These are phyloP conservation scores for Chlamydomonas sphaeroides DNA, from an alignment of 139 green algal species.

Conservation along the genomic window DNA sequence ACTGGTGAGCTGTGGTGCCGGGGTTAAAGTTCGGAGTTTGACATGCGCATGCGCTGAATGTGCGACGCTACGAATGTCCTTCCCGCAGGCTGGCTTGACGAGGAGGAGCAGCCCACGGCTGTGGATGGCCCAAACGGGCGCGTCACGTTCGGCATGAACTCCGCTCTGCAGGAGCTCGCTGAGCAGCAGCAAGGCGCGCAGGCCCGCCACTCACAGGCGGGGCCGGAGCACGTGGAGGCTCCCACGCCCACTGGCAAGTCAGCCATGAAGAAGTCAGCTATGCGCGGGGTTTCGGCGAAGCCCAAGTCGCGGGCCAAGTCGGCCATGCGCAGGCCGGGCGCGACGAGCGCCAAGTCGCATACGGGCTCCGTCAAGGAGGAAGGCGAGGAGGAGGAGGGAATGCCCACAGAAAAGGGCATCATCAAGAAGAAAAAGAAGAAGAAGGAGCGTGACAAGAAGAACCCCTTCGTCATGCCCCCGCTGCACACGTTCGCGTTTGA, in stretches of 20 bases:
- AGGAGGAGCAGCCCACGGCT: slow-evolving; percentile 3
- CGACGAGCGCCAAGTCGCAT: neutral
- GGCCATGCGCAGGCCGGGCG: neutral
- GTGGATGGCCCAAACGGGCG: slow-evolving; percentile 6
- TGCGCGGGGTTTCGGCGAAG: slow-evolving; percentile 5
- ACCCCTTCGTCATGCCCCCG: slow-evolving; percentile 29
- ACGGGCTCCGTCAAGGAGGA: neutral
- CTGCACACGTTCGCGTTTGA: slow-evolving; percentile 48
- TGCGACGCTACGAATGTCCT: neutral
- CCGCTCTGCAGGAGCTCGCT: neutral
- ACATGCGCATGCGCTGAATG: neutral
- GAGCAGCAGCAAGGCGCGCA: too few species aligned
- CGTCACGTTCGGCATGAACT: slow-evolving; percentile 12
- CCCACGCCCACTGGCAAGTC: neutral
- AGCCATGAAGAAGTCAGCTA: slow-evolving; percentile 11
- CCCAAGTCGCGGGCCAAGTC: slow-evolving; percentile 23
- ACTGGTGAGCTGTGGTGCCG: neutral
- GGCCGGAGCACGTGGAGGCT: neutral
- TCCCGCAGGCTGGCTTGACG: slow-evolving; percentile 25
- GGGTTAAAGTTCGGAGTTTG: neutral
- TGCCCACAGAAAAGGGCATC: slow-evolving; percentile 1
- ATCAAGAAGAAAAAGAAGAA: slow-evolving; percentile 31
- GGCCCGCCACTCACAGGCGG: too few species aligned
- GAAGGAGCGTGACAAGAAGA: slow-evolving; percentile 25
- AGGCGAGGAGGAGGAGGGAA: neutral